These are phyloP conservation scores for Termitomyces sp. DNA, from an alignment of 768 basidiomycete genomes.

Conservation along the genomic window DNA sequence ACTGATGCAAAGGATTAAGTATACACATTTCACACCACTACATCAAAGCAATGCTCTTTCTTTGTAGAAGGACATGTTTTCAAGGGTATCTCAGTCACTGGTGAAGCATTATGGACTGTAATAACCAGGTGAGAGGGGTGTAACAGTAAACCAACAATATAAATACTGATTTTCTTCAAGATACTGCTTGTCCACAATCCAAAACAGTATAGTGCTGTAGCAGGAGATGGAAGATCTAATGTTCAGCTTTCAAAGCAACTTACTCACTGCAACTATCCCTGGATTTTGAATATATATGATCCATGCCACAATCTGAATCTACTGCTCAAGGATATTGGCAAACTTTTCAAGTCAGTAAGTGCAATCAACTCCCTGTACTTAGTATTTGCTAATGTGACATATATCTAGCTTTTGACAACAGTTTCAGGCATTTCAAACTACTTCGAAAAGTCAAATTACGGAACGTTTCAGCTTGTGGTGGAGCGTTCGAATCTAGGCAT, in stretches of 20 bases:
- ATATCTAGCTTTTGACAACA: neutral
- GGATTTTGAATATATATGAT: neutral
- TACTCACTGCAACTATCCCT: neutral
- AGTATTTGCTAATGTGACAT: too few relatives aligned
- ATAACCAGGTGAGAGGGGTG: neutral
- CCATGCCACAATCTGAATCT: slow-evolving; percentile 22
- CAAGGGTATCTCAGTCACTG: neutral
- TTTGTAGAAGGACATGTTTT: neutral
- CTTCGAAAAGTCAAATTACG: neutral
- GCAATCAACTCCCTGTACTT: too few relatives aligned
- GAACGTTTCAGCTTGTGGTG: neutral
- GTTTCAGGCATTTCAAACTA: neutral
- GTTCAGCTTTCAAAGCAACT: neutral
- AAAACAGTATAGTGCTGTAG: too few relatives aligned
- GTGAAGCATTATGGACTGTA: neutral
- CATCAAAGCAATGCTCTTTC: neutral
- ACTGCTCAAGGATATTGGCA: slow-evolving; percentile 28
- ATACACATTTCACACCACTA: neutral
- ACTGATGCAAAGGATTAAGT: neutral
- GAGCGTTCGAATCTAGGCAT: neutral
- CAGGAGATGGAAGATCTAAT: too few relatives aligned
- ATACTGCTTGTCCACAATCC: too few relatives aligned
- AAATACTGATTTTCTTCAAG: too few relatives aligned
- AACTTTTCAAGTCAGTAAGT: slow-evolving; percentile 8
- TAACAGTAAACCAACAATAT: too few relatives aligned